Evolutionary conservation across 169 alveolate genomes (phyloP), one percentile per base, ranked within the genome.

Genomic region (Eimeria tenella): DNA sequence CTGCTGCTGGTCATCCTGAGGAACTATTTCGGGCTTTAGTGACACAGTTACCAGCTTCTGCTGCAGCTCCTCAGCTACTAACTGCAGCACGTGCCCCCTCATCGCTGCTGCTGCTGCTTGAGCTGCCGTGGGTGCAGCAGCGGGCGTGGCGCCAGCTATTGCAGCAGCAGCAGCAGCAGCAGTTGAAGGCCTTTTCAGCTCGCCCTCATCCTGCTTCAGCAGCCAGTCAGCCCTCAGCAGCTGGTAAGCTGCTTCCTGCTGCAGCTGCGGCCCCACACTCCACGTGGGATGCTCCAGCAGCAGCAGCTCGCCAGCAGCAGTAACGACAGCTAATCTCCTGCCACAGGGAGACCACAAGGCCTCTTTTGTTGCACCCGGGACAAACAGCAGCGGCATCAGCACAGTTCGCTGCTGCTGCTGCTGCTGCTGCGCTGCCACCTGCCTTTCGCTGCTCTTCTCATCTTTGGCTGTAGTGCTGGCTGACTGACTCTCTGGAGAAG

Each of bases 291-390:
- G 94, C 79, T 88, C 68, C 23, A 88, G 70, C 86, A 88, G 75
- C 75, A 73, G 58, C 75, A 88, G 84, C 4, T 63, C 87, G 56
- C 42, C 86, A 11, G 62, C 94, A 19, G 83, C 71, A 5, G 94
- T 70, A 4, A 56, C 94, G 3, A 88, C 75, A 31, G 94, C 94
- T 19, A 88, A 77, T 52, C 94, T 73, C 75, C 65, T 52, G 52
- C 94, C 94, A 23, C 94, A 88, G 88, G 94, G 94, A 21, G 86
- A 65, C 94, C 94, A 88, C 19, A 52, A 55, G 25, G 94, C 94
- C 79, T 88, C 86, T 63, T 88, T 81, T 56, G 89, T 56, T 81
- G 89, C 89, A 13, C 89, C 89, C 7, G 89, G 89, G 21, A 81
- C 89, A 19, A 81, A 81, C 89, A 81, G 73, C 58, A 81, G 73